A percentile compares a stretch with the other conserved stretches of the same genome.
Conservation (phyloP, 805 yeast genomes). For the Suhomyces canberraensis region DNA sequence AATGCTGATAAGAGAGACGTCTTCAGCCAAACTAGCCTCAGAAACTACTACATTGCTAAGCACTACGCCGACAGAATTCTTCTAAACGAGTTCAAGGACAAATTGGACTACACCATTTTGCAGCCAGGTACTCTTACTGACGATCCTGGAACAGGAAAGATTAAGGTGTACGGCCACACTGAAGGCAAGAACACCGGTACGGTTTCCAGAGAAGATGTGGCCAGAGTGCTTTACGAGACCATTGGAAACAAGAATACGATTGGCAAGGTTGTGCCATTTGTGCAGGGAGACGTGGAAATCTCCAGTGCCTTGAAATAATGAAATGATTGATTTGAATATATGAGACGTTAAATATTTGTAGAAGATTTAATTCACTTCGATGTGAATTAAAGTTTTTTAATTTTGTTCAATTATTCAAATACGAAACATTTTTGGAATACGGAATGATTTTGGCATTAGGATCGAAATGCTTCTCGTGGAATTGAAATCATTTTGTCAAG, state of each 20-base stretch:
- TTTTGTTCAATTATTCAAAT: too few relatives aligned
- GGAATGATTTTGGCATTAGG: too few relatives aligned
- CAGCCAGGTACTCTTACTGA: slow-evolving; percentile 50
- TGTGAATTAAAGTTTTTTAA: too few relatives aligned
- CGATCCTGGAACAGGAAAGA: slow-evolving; percentile 41
- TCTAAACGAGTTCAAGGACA: slow-evolving; percentile 32
- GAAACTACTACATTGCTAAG: slow-evolving; percentile 58
- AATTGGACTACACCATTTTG: slow-evolving; percentile 54
- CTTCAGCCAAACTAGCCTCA: slow-evolving; percentile 34
- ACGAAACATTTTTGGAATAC: too few relatives aligned
- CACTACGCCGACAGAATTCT: slow-evolving; percentile 53
- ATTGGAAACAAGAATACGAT: slow-evolving; percentile 36
- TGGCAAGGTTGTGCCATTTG: slow-evolving; percentile 43
- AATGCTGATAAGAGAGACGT: slow-evolving; percentile 49
- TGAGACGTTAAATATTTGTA: too few relatives aligned
- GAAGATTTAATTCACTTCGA: too few relatives aligned
- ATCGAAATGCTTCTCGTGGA: too few relatives aligned
- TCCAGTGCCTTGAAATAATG: slow-evolving; percentile 4
- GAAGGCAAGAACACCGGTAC: slow-evolving; percentile 19
- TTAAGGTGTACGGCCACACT: slow-evolving; percentile 27
- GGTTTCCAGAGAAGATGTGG: slow-evolving; percentile 55
- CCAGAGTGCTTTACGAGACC: slow-evolving; percentile 38
- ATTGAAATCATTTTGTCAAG: too few relatives aligned
- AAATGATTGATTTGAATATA: too few relatives aligned
- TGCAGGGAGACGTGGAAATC: slow-evolving; percentile 38